Base-by-base conservation (phyloP, 495 filamentous ascomycete species). In the Margaritispora aquatica region DNA sequence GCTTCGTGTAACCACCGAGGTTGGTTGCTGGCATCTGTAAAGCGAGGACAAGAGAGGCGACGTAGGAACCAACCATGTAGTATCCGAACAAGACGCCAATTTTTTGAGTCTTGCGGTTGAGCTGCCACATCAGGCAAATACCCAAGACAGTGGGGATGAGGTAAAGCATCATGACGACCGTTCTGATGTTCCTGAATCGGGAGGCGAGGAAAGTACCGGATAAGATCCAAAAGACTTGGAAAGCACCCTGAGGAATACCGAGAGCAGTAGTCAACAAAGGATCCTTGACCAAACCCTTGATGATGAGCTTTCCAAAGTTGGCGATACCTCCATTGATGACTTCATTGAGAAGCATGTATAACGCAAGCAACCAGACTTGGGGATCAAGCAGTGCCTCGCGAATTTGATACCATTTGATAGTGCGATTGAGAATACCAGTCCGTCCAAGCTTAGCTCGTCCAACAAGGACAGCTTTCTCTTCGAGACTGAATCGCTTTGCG, bases 361-460 rank as follows among this genome's bases (percentile, higher is more conserved):
- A 56, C 48, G 81, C 82, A 61, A 86, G 81, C 49, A 84, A 71
- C 62, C 82, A 84, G 1, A 81, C 63, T 58, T 83, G 85, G 20
- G 77, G 74, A 56, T 86, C 84, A 44, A 67, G 54, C 17, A 75
- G 65, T 1, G 82, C 82, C 52, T 86, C 84, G 1, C 68, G 53
- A 13, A 84, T 73, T 62, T 86, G 84, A 49, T 79, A 76, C 20
- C 70, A 72, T 59, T 85, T 85, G n/a, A 85, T 75, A 52, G 76
- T 72, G 51, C 82, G 79, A 58, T 85, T 87, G 69, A 86, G 82
- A 19, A 86, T 73, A 52, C 84, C 84, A 0, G 84, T 86, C 62
- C 85, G 82, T 53, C 85, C 83, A 15, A 77, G 74, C 29, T 80
- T 70, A 13, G 85, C 67, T 11, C 83, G 74, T 60, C 84, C 80